Base-by-base conservation (phyloP, 2,329 filamentous ascomycete species). In the Microcera coccophila region DNA sequence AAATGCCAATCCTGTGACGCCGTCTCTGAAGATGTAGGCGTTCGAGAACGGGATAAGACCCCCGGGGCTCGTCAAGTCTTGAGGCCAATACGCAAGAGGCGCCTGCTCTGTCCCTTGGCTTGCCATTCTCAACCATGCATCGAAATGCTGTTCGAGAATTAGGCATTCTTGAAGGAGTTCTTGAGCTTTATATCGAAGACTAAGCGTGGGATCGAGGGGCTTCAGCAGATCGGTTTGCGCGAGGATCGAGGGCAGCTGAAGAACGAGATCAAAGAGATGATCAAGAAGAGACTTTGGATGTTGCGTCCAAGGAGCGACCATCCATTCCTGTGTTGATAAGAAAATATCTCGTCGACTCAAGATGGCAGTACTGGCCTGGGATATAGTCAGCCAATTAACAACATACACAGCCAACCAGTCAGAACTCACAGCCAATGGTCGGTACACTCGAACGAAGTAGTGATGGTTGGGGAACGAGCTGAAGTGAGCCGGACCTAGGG, bases 401-500 rank as follows among this genome's bases (percentile, higher is more conserved):
- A 22, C 19, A 14, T 14, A n/a, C 5, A 32, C 11, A 12, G 21
- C 26, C 18, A 20, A 19, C 19, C n/a, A n/a, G 19, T n/a, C 18
- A 20, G 16, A 28, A 66, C 75, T 64, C 64, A 79, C 76, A 35
- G 72, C 73, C 36, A 65, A 69, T 12, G 72, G 75, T 18, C 78
- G 71, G 49, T 75, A 80, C 4, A 80, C 67, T 10, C 76, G 69
- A 18, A 71, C 70, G 42, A 80, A 81, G 55, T 77, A 79, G 53
- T 81, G 76, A 44, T 81, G 78, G 10, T 72, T 66, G 2, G 78
- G 78, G 40, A 81, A 81, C 0, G 60, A 60, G 28, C 65, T 65
- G 47, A 78, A 80, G 32, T 62, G 58, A 3, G 62, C 60, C 1
- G 78, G 73, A 0, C 76, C 75, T 15, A 65, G 57, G 18, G 63